These are phyloP conservation scores for Apostasia ramifera DNA, from an alignment of 106 monocot genomes.

Conservation along the genomic window DNA sequence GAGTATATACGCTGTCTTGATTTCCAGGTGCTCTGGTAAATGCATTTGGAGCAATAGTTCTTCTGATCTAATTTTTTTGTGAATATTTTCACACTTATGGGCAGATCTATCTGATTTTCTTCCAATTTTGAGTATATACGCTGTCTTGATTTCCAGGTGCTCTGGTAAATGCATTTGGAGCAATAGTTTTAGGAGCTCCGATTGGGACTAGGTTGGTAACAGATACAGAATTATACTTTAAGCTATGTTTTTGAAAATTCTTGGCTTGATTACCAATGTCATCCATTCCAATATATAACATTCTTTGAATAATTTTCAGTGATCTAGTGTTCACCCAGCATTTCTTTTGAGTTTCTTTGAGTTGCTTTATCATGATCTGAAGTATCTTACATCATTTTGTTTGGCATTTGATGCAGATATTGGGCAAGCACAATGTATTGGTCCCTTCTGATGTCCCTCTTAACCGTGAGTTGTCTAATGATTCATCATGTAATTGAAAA, in stretches of 20 bases:
- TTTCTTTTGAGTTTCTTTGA: background rate
- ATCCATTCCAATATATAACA: too few relatives aligned
- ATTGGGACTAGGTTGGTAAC: constrained; percentile 34
- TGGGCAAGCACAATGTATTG: constrained; percentile 41
- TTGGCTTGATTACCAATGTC: too few relatives aligned
- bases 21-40: constrained; percentile 51
- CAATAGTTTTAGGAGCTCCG: constrained; percentile 68
- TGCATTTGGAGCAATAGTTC: constrained; percentile 78
- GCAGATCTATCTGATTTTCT: background rate
- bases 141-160: constrained; percentile 34
- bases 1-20: constrained; percentile 3
- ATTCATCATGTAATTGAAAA: background rate
- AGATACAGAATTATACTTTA: background rate
- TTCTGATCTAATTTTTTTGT: background rate
- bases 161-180: constrained; percentile 67
- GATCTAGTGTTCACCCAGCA: background rate
- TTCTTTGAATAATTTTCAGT: background rate
- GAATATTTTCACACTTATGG: too few relatives aligned
- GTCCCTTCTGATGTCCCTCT: constrained; percentile 66
- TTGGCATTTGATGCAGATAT: constrained; percentile 29
- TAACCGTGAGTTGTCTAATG: constrained; percentile 43
- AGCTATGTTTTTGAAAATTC: too few relatives aligned
- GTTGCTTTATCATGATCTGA: too few relatives aligned
- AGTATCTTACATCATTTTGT: background rate
- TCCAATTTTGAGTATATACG: background rate